Base-by-base conservation (phyloP, 495 filamentous ascomycete genomes). In the Platismatia glauca region DNA sequence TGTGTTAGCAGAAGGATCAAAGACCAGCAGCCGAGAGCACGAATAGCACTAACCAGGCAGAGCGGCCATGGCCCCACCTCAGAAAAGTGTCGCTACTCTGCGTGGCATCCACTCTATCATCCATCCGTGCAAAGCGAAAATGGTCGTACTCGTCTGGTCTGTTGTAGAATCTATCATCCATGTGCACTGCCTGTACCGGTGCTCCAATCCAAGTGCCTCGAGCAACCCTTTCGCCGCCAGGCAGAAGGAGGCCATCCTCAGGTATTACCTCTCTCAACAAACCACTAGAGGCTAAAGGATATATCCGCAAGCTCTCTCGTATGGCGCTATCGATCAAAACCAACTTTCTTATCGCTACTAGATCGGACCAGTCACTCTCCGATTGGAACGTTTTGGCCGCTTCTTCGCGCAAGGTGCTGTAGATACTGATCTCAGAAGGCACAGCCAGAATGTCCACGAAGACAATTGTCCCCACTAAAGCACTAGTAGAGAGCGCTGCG, bases 41-140 rank as follows among this genome's bases (percentile, higher is more conserved):
- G 29, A 15, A 8, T 27, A 3, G 24, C 27, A 61, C 59, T 53
- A 4, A 70, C 68, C 68, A 70, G 16, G 68, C 39, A 61, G 52
- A 22, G 2, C 58, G 59, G 18, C 68, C 68, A 33, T 64, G 66
- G 15, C 66, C 61, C 33, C 66, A 68, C 31, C 55, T 60, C 20
- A 70, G 55, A 33, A 59, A 70, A 2, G 29, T 70, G 16, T 66
- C 63, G 37, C 63, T 70, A 1, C 60, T 48, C 16, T 20, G 15
- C 1, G 18, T 8, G 4, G 18, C 15, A 43, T 20, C 15, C 16
- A 43, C 1, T 4, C 18, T 20, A 20, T 43, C 41, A 3, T 43
- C 41, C 41, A n/a, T 48, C n/a, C 22, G 24, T 15, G 44, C 44
- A 12, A 48, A 48, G 1, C 22, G n/a, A 13, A 48, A 48, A 24